Evolutionary conservation across 352 stramenopile genomes (phyloP).

Genomic region (Globisporangium spiculum): DNA sequence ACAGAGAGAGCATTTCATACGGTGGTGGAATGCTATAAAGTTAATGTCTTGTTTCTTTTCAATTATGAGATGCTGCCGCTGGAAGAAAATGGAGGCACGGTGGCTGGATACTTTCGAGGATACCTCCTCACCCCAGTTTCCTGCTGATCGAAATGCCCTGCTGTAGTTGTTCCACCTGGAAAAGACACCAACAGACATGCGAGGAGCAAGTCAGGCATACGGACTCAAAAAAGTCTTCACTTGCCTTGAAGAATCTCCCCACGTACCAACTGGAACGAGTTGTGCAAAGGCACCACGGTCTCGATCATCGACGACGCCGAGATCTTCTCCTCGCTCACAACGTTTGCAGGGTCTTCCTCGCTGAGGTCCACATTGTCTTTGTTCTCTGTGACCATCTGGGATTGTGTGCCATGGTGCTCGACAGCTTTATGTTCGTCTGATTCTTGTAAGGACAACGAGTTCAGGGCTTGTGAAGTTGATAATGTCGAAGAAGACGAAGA

Average conservation of each 20-base stretch:
- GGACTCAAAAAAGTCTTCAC: not conserved
- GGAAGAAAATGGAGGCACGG: not conserved
- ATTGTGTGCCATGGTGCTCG: conserved; percentile 9
- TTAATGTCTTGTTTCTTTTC: conserved; percentile 4
- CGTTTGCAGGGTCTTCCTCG: conserved; percentile 35
- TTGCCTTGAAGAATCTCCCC: not conserved
- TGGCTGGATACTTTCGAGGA: not conserved
- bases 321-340: conserved; percentile 50
- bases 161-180: conserved; percentile 48
- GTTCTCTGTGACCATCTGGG: conserved; percentile 17
- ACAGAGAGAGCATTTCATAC: not conserved
- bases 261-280: conserved; percentile 63
- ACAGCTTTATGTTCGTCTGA: not conserved
- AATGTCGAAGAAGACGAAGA: not conserved
- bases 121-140: conserved; percentile 30
- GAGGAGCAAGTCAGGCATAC: not conserved
- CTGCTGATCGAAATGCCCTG: conserved; percentile 55
- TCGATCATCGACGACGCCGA: conserved; percentile 73
- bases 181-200: not conserved
- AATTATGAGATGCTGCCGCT: not conserved
- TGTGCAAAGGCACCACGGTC: conserved; percentile 67
- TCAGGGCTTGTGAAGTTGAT: not conserved
- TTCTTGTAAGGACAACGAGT: not conserved
- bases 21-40: not conserved
- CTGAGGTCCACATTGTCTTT: conserved; percentile 9